Conservation (phyloP, 306 rosid species). For the Quillaja saponaria region DNA sequence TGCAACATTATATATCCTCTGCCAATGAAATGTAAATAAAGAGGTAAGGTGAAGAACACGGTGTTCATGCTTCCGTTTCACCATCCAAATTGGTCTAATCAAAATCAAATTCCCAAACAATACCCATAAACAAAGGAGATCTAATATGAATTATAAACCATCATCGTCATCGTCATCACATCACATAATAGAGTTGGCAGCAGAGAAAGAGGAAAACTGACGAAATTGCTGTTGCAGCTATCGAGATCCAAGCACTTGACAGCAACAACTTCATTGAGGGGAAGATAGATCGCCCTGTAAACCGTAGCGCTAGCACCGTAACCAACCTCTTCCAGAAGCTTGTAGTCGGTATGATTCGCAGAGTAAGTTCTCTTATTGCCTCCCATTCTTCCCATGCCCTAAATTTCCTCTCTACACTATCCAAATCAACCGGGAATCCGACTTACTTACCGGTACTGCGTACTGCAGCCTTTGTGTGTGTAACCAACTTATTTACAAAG, state of each 20-base stretch:
- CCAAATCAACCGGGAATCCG: background rate
- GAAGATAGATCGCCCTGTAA: slow-evolving; percentile 77
- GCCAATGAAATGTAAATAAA: too few species aligned
- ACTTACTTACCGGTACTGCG: too few species aligned
- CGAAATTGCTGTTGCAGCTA: slow-evolving; percentile 87
- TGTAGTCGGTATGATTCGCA: slow-evolving; percentile 65
- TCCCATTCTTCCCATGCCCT: slow-evolving; percentile 56
- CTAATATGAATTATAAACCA: too few species aligned
- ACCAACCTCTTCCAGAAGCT: slow-evolving; percentile 96
- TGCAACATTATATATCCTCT: too few species aligned
- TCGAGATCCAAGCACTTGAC: slow-evolving; percentile 97
- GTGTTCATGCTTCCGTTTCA: too few species aligned
- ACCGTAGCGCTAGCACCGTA: slow-evolving; percentile 96
- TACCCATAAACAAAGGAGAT: too few species aligned
- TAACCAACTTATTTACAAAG: background rate
- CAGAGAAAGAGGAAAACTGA: slow-evolving; percentile 23
- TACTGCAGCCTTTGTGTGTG: background rate
- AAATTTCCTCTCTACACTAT: background rate
- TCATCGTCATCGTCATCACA: too few species aligned
- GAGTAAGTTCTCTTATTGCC: slow-evolving; percentile 51
- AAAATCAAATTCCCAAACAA: too few species aligned
- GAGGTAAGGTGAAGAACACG: too few species aligned
- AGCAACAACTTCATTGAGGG: slow-evolving; percentile 80
- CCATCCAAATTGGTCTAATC: too few species aligned
- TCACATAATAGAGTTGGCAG: too few species aligned